These are phyloP conservation scores for Mycotypha africana DNA, from an alignment of 371 early-diverging fungal genomes.

Conservation along the genomic window DNA sequence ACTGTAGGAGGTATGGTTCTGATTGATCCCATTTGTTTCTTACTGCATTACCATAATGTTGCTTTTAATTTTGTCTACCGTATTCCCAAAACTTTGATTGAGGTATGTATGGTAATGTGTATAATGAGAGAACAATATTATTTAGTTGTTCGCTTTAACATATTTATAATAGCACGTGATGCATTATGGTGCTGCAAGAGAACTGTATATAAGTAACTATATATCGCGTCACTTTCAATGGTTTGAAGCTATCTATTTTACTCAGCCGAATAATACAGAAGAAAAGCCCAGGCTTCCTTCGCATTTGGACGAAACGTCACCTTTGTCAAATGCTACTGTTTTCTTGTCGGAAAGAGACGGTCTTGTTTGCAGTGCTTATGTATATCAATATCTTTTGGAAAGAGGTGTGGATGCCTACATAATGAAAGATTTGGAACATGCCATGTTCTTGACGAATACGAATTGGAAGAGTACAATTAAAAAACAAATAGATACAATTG, in stretches of 20 bases:
- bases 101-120: constrained; percentile 21
- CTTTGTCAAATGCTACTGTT: constrained; percentile 23
- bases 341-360: constrained; percentile 44
- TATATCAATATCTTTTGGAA: constrained; percentile 26
- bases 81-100: constrained; percentile 42
- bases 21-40: constrained; percentile 69
- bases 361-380: constrained; percentile 32
- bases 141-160: too few species aligned
- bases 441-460: constrained; percentile 35
- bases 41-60: constrained; percentile 55
- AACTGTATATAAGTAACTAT: constrained; percentile 58
- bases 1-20: constrained; percentile 47
- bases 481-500: constrained; percentile 18
- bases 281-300: background rate
- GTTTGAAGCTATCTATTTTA: constrained; percentile 50
- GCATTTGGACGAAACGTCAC: constrained; percentile 3
- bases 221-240: constrained; percentile 63
- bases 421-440: constrained; percentile 47
- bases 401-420: constrained; percentile 18
- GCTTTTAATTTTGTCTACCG: constrained; percentile 67
- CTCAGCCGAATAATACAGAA: background rate
- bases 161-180: constrained; percentile 34
- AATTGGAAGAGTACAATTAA: constrained; percentile 32
- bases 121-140: too few species aligned
- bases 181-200: constrained; percentile 56